Conservation (phyloP, 352 stramenopile species). For the Phytophthora pistaciae region DNA sequence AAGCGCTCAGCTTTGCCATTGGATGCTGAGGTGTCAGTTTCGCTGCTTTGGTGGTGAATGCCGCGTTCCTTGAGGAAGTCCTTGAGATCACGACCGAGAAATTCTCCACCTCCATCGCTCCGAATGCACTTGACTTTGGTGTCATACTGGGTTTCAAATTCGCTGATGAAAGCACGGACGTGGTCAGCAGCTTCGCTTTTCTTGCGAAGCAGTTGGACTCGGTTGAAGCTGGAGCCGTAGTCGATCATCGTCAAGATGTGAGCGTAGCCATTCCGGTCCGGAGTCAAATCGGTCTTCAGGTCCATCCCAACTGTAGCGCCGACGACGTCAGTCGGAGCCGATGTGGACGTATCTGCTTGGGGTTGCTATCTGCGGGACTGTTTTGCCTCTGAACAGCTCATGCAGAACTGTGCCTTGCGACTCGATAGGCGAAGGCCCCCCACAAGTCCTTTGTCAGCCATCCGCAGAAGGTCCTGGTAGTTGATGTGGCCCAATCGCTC, state of each 20-base stretch:
- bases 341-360: constrained; percentile 6
- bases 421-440: background rate
- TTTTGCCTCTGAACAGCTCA: constrained; percentile 17
- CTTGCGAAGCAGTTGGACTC: constrained; percentile 9
- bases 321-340: constrained; percentile 13
- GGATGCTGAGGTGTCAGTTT: background rate
- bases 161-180: background rate
- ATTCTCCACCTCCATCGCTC: constrained; percentile 2
- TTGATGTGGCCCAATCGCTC: constrained; percentile 14
- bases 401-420: constrained; percentile 11
- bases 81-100: background rate
- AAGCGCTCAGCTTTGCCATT: constrained; percentile 8
- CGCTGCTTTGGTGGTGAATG: background rate
- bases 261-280: constrained; percentile 9
- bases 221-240: constrained; percentile 20
- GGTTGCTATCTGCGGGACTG: background rate
- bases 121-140: constrained; percentile 2
- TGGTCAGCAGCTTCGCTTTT: constrained; percentile 5
- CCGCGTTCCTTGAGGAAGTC: background rate
- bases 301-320: constrained; percentile 18
- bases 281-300: constrained; percentile 11
- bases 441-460: background rate
- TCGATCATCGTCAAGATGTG: constrained; percentile 26
- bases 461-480: constrained; percentile 5
- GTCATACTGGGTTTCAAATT: constrained; percentile 3